A percentile compares a stretch with the other conserved stretches of the same genome.
Evolutionary conservation across 495 filamentous ascomycete species (phyloP).

Genomic region (Darksidea phi): DNA sequence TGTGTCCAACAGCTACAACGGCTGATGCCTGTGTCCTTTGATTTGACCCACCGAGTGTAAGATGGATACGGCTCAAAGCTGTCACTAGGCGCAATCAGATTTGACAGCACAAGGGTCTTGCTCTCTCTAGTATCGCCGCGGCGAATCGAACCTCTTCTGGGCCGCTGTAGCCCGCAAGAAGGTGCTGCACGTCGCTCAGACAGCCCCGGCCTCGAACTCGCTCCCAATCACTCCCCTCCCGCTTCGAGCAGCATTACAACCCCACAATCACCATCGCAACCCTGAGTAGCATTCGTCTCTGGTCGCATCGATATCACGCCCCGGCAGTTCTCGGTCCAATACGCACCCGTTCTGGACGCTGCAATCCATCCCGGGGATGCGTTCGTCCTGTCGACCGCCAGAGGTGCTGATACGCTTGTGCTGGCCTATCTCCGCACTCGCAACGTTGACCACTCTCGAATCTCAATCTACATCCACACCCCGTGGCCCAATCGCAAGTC

Average conservation of each 20-base stretch:
- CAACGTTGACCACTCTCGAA: background rate
- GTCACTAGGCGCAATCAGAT: background rate
- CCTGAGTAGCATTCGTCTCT: conserved; percentile 10
- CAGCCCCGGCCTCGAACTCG: background rate
- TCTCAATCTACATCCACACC: conserved; percentile 15
- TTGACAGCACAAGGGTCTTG: background rate
- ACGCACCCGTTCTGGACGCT: conserved; percentile 10
- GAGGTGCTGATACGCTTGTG: conserved; percentile 10
- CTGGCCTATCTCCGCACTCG: conserved; percentile 11
- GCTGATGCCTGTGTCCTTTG: too few species aligned
- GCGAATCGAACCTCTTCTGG: background rate
- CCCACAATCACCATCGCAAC: background rate
- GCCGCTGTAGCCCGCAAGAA: background rate
- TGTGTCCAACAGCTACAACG: too few species aligned
- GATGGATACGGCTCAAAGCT: too few species aligned
- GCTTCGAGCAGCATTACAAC: background rate
- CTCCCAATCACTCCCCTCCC: background rate
- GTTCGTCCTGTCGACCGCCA: conserved; percentile 12
- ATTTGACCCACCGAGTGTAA: too few species aligned
- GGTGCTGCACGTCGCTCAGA: background rate
- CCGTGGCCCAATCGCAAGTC: conserved; percentile 6
- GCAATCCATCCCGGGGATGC: conserved; percentile 14
- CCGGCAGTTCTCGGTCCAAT: conserved; percentile 1
- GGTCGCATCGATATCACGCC: conserved; percentile 18
- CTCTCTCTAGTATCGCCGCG: background rate